phyloP scores from a whole-genome alignment of 345 rosid genomes.

The Sonneratia caseolaris region DNA sequence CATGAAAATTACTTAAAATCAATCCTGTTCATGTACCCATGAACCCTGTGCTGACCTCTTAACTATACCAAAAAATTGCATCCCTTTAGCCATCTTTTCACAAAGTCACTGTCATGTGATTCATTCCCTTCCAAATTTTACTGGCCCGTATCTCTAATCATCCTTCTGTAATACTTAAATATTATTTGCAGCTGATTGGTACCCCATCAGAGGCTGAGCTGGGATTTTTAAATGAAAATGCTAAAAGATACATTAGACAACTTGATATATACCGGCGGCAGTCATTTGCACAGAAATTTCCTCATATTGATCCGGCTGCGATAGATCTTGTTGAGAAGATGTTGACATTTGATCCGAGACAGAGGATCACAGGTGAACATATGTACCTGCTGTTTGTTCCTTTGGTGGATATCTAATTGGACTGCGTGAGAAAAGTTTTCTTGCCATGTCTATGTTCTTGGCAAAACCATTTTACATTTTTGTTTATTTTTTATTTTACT shows the following conservation, averaged over 20 bases:
- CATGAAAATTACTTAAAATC: too few species aligned
- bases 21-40: too few species aligned
- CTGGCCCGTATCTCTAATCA: not conserved
- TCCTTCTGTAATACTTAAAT: not conserved
- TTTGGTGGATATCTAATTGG: not conserved
- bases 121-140: too few species aligned
- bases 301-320: constrained; percentile 53
- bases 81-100: too few species aligned
- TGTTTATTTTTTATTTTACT: not conserved
- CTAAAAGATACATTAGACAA: constrained; percentile 62
- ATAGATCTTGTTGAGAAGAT: constrained; percentile 85
- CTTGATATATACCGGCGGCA: constrained; percentile 51
- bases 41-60: too few species aligned
- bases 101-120: too few species aligned
- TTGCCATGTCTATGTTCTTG: not conserved
- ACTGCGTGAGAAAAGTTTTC: not conserved
- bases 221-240: constrained; percentile 61
- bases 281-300: constrained; percentile 66
- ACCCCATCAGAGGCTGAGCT: constrained; percentile 79
- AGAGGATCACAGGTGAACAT: constrained; percentile 61
- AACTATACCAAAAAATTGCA: too few species aligned
- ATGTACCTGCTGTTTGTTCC: not conserved
- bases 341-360: constrained; percentile 75
- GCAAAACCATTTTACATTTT: not conserved
- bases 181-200: constrained; percentile 57